Evolutionary conservation across 2,329 filamentous ascomycete species (phyloP), one percentile per base, ranked within the genome.

Genomic region (Trichoderma cornu-damae): DNA sequence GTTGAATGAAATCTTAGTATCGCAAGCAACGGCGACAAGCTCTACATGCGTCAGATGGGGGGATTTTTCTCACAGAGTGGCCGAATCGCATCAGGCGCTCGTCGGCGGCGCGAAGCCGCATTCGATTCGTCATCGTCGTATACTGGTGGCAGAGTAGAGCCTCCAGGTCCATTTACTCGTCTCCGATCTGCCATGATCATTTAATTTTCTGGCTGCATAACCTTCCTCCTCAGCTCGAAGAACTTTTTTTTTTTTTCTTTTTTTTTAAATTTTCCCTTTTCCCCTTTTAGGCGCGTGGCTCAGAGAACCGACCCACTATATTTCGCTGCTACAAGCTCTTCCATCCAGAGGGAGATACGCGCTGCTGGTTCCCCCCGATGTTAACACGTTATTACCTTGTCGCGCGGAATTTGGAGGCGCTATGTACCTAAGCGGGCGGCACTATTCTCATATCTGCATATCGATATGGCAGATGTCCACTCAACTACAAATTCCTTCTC

Each of bases 91-190:
- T 89, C 84, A 49, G 85, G 77, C 57, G 82, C 78, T 69, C 89
- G 82, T 57, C 74, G 72, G 61, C 84, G 80, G 62, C 73, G 38
- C 12, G 12, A 73, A 47, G 76, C 67, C 60, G 75, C 72, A 53
- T 75, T 66, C 32, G 72, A 72, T 28, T 74, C 72, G 22, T 73
- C 71, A 11, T 78, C 73, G 62, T 83, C 81, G 68, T 86, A 96
- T 3, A 90, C 75, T 1, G 91, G 90, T 14, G 90, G 82, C 32
- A 80, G 74, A 7, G 91, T 97, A 26, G 84, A 83, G 53, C 89
- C 89, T 38, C 85, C 78, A 6, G 94, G 94, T 4, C 90, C 90
- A 73, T 97, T 97, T 64, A 96, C 85, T 66, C 94, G 85, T 74
- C 93, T 86, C 72, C 92, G 84, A 71, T 99, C 94, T 57, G 87